Percentiles rank a stretch among this genome's conserved stretches.
These are phyloP conservation scores for Candida coquimbonensis DNA, from an alignment of 805 yeast species.

Conservation along the genomic window DNA sequence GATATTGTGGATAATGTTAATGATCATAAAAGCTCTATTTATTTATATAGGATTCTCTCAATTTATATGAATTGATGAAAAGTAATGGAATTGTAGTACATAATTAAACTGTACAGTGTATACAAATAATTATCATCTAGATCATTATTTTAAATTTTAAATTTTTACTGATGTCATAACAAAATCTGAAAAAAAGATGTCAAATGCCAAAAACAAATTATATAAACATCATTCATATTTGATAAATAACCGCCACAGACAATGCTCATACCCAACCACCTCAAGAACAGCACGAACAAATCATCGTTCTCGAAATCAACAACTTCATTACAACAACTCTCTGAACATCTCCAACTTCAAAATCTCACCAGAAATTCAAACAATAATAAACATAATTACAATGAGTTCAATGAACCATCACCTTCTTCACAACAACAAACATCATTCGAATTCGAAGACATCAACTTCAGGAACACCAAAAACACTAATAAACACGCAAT, in stretches of 20 bases:
- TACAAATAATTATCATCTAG: too few species aligned
- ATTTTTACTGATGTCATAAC: too few species aligned
- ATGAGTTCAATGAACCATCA: background rate
- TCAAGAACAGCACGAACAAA: background rate
- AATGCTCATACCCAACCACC: background rate
- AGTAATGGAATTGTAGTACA: too few species aligned
- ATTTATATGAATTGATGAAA: too few species aligned
- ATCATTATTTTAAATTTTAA: too few species aligned
- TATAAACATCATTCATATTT: background rate
- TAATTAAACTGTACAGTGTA: too few species aligned
- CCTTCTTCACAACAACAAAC: too few species aligned
- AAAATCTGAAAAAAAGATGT: too few species aligned
- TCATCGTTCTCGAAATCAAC: slow-evolving; percentile 5
- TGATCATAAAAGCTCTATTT: too few species aligned
- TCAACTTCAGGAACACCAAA: background rate
- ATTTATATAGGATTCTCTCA: too few species aligned
- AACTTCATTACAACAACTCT: slow-evolving; percentile 1
- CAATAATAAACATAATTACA: background rate
- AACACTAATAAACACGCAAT: too few species aligned
- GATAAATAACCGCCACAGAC: background rate
- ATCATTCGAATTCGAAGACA: slow-evolving; percentile 9
- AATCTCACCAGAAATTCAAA: background rate
- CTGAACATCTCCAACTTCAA: background rate
- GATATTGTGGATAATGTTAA: too few species aligned
- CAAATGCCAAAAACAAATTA: background rate